Evolutionary conservation across 2,329 filamentous ascomycete species (phyloP).

Genomic region (Aureobasidium sp.): DNA sequence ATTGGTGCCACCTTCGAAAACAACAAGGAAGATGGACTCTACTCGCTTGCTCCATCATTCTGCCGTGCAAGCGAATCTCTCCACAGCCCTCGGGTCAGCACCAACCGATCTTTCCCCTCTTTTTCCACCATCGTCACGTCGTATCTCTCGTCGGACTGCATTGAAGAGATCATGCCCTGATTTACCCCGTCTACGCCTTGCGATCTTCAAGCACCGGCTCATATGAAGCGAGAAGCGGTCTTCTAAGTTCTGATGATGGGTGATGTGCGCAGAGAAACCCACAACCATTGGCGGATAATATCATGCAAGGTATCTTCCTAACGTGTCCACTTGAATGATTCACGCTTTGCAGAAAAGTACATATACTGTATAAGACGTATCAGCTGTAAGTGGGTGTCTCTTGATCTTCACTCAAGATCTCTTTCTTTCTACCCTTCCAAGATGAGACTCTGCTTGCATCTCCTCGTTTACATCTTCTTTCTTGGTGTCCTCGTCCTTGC

Average conservation of each 20-base stretch:
- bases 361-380: not conserved
- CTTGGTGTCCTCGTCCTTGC: not conserved
- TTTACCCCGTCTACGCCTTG: not conserved
- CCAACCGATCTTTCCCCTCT: not conserved
- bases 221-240: not conserved
- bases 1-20: not conserved
- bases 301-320: not conserved
- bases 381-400: not conserved
- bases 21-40: not conserved
- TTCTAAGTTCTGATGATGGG: too few relatives aligned
- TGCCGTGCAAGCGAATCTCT: not conserved
- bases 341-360: not conserved
- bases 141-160: not conserved
- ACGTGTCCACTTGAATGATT: not conserved
- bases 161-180: not conserved
- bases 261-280: not conserved
- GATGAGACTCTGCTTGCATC: not conserved
- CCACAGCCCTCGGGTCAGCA: not conserved
- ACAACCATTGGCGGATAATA: constrained; percentile 7
- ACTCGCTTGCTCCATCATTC: not conserved
- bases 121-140: not conserved
- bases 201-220: not conserved
- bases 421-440: not conserved
- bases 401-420: not conserved
- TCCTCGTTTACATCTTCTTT: not conserved